phyloP scores from a whole-genome alignment of 306 rosid species.

The Sesbania bispinosa region DNA sequence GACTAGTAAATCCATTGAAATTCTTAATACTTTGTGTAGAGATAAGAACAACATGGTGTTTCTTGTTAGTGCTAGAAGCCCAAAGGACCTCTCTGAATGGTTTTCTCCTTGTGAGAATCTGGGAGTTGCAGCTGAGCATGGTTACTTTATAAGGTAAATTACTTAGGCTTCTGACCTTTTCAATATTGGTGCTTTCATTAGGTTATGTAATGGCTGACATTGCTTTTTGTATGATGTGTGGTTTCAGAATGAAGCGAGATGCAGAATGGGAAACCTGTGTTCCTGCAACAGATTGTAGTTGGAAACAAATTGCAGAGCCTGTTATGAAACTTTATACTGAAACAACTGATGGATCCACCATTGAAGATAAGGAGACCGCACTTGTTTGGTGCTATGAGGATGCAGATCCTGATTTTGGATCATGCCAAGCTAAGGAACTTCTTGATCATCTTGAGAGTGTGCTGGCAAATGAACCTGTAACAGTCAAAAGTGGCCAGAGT shows the following conservation, averaged over 20 bases:
- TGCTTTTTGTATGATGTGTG: slow-evolving; percentile 1
- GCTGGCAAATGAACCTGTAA: slow-evolving; percentile 86
- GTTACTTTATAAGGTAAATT: slow-evolving; percentile 66
- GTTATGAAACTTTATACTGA: slow-evolving; percentile 82
- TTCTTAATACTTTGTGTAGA: slow-evolving; percentile 57
- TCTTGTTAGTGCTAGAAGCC: slow-evolving; percentile 70
- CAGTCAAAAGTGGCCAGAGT: slow-evolving; percentile 78
- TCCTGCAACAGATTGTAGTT: slow-evolving; percentile 55
- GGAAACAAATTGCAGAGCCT: slow-evolving; percentile 88
- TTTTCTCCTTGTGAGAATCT: slow-evolving; percentile 75
- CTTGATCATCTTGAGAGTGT: slow-evolving; percentile 92
- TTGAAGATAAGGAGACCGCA: slow-evolving; percentile 83
- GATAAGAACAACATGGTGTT: slow-evolving; percentile 71
- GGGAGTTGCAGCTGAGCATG: slow-evolving; percentile 88
- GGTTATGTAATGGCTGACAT: background rate
- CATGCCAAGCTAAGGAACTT: slow-evolving; percentile 93
- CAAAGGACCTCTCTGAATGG: slow-evolving; percentile 60
- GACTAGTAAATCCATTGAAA: slow-evolving; percentile 46
- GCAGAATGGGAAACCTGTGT: slow-evolving; percentile 71
- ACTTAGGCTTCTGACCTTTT: background rate
- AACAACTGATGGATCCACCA: slow-evolving; percentile 86
- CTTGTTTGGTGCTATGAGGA: slow-evolving; percentile 84
- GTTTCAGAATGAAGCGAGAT: slow-evolving; percentile 37
- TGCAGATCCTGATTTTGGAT: slow-evolving; percentile 87
- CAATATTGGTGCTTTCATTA: background rate